A percentile compares a stretch with the other conserved stretches of the same genome.
These are phyloP conservation scores for Neocucurbitaria cava DNA, from an alignment of 2,329 filamentous ascomycete genomes.

Conservation along the genomic window DNA sequence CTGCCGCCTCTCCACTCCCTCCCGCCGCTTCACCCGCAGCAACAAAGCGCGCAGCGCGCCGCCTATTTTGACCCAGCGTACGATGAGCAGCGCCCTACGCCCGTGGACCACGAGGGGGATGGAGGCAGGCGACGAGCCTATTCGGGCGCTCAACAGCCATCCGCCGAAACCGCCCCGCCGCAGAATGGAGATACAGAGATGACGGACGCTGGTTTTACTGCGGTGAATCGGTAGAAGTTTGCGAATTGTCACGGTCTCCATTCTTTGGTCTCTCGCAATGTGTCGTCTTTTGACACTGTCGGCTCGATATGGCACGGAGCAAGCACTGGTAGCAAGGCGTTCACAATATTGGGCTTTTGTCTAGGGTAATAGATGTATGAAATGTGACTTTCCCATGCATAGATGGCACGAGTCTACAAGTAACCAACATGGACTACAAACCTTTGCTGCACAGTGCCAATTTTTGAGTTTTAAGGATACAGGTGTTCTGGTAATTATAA, in stretches of 20 bases:
- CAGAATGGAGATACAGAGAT: conserved; percentile 52
- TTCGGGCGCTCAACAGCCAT: conserved; percentile 33
- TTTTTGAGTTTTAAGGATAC: not conserved
- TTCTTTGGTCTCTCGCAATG: not conserved
- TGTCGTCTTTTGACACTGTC: not conserved
- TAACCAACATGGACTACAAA: not conserved
- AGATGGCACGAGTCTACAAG: not conserved
- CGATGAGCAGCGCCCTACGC: conserved; percentile 36
- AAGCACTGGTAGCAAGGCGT: conserved; percentile 11
- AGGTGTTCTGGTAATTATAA: too few relatives aligned
- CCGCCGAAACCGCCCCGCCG: conserved; percentile 28
- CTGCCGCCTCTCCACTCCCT: conserved; percentile 36
- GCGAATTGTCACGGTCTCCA: not conserved
- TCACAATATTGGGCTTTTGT: not conserved
- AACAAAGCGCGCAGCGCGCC: conserved; percentile 24
- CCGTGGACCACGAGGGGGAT: conserved; percentile 33
- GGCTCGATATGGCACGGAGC: not conserved
- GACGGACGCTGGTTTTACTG: conserved; percentile 49
- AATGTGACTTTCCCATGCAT: not conserved
- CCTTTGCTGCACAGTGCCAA: not conserved
- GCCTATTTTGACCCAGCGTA: conserved; percentile 43
- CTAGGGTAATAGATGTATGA: not conserved
- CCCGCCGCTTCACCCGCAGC: conserved; percentile 34
- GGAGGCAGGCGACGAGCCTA: conserved; percentile 33
- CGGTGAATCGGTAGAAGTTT: conserved; percentile 44